Percentiles rank a stretch among this genome's conserved stretches.
phyloP scores from a whole-genome alignment of 1,284 basidiomycete species.

The Ustanciosporium gigantosporum region DNA sequence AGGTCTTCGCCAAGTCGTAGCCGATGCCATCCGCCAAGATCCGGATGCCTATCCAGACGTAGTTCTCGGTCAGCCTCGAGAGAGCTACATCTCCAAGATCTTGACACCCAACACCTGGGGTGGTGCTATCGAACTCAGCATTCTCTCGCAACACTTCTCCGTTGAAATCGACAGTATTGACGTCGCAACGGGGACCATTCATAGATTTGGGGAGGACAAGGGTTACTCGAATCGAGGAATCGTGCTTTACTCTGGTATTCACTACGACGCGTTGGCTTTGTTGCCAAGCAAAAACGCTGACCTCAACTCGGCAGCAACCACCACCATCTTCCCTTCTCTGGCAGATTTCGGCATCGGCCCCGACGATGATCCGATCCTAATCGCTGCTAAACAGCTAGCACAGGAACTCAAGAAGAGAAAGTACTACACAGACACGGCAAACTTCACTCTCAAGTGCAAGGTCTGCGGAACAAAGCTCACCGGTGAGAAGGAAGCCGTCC shows the following conservation, averaged over 20 bases:
- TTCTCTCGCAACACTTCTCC: conserved; percentile 27
- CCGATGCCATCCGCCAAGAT: conserved; percentile 15
- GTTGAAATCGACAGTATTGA: conserved; percentile 40
- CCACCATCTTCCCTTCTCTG: conserved; percentile 29
- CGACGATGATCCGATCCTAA: conserved; percentile 14
- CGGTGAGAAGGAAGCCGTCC: conserved; percentile 43
- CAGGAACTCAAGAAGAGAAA: conserved; percentile 21
- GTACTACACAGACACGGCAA: conserved; percentile 49
- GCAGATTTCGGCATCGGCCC: conserved; percentile 2
- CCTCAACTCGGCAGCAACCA: conserved; percentile 6
- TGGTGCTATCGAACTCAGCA: conserved; percentile 44
- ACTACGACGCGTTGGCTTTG: conserved; percentile 46
- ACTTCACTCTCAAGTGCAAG: conserved; percentile 38
- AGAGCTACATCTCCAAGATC: conserved; percentile 26
- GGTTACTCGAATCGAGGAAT: conserved; percentile 18
- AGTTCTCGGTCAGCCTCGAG: conserved; percentile 33
- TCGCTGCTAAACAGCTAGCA: conserved; percentile 21
- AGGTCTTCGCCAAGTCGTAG: conserved; percentile 25
- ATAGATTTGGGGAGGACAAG: conserved; percentile 41
- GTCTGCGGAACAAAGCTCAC: conserved; percentile 22
- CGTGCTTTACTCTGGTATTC: conserved; percentile 45
- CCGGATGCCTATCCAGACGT: conserved; percentile 32
- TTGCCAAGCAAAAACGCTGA: conserved; percentile 4
- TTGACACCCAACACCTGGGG: conserved; percentile 29
- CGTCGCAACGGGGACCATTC: conserved; percentile 26